Conservation (phyloP, 2,329 filamentous ascomycete species). For the Nemania sp. region DNA sequence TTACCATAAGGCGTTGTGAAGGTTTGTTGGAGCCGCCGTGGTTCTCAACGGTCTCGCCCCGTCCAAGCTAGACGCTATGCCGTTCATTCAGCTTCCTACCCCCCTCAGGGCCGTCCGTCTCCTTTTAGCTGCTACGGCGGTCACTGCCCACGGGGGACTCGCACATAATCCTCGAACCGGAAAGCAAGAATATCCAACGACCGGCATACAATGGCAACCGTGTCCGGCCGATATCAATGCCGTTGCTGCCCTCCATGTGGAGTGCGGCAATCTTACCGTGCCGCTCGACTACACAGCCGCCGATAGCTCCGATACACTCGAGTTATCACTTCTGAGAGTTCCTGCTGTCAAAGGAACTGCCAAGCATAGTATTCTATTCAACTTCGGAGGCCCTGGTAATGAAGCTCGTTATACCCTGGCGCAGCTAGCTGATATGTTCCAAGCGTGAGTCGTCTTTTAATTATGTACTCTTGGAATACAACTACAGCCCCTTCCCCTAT, state of each 20-base stretch:
- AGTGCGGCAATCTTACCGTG: constrained; percentile 54
- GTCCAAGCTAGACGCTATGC: constrained; percentile 13
- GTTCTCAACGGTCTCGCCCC: background rate
- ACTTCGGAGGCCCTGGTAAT: constrained; percentile 55
- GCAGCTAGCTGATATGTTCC: constrained; percentile 31
- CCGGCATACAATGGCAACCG: constrained; percentile 42
- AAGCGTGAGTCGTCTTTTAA: constrained; percentile 37
- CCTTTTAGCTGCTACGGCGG: constrained; percentile 9
- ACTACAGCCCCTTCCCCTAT: background rate
- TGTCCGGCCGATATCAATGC: constrained; percentile 41
- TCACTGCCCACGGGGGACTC: background rate
- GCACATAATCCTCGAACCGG: background rate
- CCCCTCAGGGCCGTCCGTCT: constrained; percentile 1
- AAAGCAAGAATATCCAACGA: constrained; percentile 18
- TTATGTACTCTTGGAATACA: background rate
- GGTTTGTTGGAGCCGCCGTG: background rate
- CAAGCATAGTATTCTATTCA: constrained; percentile 55
- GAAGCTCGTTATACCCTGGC: constrained; percentile 33
- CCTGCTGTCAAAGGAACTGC: constrained; percentile 49
- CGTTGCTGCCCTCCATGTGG: constrained; percentile 39
- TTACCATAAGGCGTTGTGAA: background rate
- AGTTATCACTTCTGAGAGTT: constrained; percentile 51
- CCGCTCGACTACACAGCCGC: constrained; percentile 56
- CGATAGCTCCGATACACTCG: constrained; percentile 45
- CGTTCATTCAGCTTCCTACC: background rate